Evolutionary conservation across 208 protist species (phyloP), one percentile per base, ranked within the genome.

Genomic region (Leishmania gerbilli): DNA sequence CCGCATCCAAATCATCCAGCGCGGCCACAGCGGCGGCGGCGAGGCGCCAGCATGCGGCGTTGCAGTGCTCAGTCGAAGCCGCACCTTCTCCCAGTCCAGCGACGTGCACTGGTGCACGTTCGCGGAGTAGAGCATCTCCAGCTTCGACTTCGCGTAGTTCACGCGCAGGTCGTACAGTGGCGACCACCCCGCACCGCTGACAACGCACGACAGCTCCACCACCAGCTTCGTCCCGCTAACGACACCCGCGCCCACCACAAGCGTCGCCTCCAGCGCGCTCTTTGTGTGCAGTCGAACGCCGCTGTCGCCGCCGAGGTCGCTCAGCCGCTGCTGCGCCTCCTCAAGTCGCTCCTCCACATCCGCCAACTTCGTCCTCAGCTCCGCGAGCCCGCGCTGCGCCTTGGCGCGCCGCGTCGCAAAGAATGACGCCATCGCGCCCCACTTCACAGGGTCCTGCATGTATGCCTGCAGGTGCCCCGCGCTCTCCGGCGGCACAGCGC

Each of bases 91-190:
- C 90, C 88, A 94, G 64, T 92, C 89, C 77, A 88, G 75, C 58
- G 82, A 58, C 11, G 90, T 91, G 58, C 74, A 79, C 72, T 91
- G 85, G 67, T 62, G 79, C 81, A 92, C 89, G 53, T 87, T 81
- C 31, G 88, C 90, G 78, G 88, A 84, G 79, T 93, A 91, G 42
- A 86, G 77, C 53, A 93, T 60, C 68, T 88, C 82, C 80, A 91
- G 74, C 81, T 62, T 84, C 37, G 84, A 80, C 17, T 74, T 31
- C 13, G 51, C 83, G 72, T 79, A 72, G 64, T 87, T 77, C 47
- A 91, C 83, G 51, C 90, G 90, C 56, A 93, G 79, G 62, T 93
- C 90, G 65, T 90, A 93, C 40, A 88, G 71, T 0, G 88, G 86
- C 37, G 76, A 80, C 90, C 90, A 93, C 6, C 81, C 79, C 1